Base-by-base conservation (phyloP, 805 yeast genomes). In the Crinitomyces ghanaensis region DNA sequence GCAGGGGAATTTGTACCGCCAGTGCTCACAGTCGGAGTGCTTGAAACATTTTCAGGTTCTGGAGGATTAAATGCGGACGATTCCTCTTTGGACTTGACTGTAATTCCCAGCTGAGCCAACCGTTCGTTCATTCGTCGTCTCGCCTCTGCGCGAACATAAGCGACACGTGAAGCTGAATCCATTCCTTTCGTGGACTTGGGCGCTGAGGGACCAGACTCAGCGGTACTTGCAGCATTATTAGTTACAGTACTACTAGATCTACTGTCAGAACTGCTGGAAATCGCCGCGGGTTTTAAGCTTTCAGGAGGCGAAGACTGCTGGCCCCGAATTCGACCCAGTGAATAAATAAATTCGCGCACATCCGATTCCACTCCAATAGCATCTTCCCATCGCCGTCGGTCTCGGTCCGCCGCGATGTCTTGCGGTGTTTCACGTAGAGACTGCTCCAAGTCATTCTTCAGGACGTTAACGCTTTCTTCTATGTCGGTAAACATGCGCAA, bases 41-140 rank as follows among this genome's bases (percentile, higher is more conserved):
- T 32, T 3, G 45, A 23, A n/a, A 23, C 26, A 6, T 23, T 14
- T 4, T 14, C 31, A 18, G 19, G 13, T 5, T 35, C 22, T 3
- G 52, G 50, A 12, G 50, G 45, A 5, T 21, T 29, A 26, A 42
- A 38, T 4, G 50, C 43, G 15, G 42, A 22, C 14, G 42, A 35
- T 17, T 36, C 31, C 6, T 24, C 33, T 36, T 50, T 43, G 16
- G 44, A 42, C 25, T 43, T 42, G 58, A 51, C 45, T n/a, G 40
- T 40, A 38, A 83, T 69, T 2, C 94, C 94, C 37, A 84, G 65
- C 41, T 76, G 79, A 2, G 93, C 93, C 48, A 84, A 64, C 46
- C 84, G 66, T 47, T 81, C 93, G 40, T 74, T 76, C 95, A 85
- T 84, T 56, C 81, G 70, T 48, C 76, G 74, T 45, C 71, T 71